Conservation (phyloP, 257 asterid species). For the Datura wrightii region DNA sequence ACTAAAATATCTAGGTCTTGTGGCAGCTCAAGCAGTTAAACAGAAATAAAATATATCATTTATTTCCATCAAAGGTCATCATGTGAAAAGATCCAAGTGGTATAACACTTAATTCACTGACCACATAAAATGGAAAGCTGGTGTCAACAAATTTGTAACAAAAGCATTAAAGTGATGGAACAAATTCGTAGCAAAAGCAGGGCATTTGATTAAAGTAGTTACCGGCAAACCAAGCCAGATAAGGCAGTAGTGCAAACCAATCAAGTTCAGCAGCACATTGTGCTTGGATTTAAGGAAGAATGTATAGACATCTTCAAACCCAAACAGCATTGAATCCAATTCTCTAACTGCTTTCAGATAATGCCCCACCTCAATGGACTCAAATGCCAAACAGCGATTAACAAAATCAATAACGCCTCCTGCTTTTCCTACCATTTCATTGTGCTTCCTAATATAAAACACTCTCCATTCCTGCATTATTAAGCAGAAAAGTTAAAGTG, state of each 20-base stretch:
- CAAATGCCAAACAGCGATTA: slow-evolving; percentile 60
- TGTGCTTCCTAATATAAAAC: slow-evolving; percentile 64
- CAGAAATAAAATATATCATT: slow-evolving; percentile 4
- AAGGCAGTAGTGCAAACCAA: slow-evolving; percentile 85
- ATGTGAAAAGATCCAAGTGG: not conserved
- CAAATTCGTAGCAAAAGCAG: not conserved
- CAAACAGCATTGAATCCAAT: slow-evolving; percentile 57
- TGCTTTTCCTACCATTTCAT: slow-evolving; percentile 66
- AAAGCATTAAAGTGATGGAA: not conserved
- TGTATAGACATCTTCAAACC: slow-evolving; percentile 69
- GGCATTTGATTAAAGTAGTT: slow-evolving; percentile 29
- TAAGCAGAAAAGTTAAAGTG: not conserved
- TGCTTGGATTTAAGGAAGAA: slow-evolving; percentile 67
- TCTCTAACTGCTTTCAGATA: slow-evolving; percentile 67
- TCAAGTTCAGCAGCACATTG: slow-evolving; percentile 72
- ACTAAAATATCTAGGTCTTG: not conserved
- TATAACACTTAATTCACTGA: not conserved
- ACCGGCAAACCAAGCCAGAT: slow-evolving; percentile 65
- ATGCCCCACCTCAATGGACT: slow-evolving; percentile 76
- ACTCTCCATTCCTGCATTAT: slow-evolving; percentile 70
- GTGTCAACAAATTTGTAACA: not conserved
- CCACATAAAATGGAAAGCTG: not conserved
- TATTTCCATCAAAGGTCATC: not conserved
- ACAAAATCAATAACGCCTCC: slow-evolving; percentile 46
- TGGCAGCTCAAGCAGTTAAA: not conserved